phyloP scores from a whole-genome alignment of 768 basidiomycete species.

The Termitomyces sp. region DNA sequence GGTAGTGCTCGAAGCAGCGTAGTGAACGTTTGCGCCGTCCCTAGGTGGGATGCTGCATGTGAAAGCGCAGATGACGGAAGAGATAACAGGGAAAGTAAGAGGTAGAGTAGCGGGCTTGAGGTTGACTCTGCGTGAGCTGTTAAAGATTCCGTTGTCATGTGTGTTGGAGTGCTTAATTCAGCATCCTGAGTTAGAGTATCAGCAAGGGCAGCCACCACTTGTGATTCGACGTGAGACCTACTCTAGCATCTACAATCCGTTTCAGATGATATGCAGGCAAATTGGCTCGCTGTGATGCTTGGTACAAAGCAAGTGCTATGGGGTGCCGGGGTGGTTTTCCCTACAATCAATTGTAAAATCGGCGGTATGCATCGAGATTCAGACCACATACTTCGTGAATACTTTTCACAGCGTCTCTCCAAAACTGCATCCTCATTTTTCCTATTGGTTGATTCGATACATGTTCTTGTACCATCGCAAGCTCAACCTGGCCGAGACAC shows the following conservation, averaged over 20 bases:
- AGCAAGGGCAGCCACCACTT: conserved; percentile 9
- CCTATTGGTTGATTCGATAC: conserved; percentile 74
- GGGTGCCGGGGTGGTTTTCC: conserved; percentile 78
- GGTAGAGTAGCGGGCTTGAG: conserved; percentile 73
- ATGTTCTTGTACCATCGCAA: conserved; percentile 72
- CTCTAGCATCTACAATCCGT: conserved; percentile 82
- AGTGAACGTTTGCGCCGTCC: conserved; percentile 65
- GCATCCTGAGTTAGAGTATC: conserved; percentile 44
- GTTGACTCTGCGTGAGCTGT: conserved; percentile 78
- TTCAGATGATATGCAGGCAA: conserved; percentile 75
- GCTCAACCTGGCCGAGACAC: conserved; percentile 53
- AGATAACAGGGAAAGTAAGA: conserved; percentile 65
- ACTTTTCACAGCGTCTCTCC: conserved; percentile 74
- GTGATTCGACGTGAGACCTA: conserved; percentile 31
- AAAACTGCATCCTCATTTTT: conserved; percentile 85
- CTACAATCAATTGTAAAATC: conserved; percentile 32
- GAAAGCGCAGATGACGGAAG: conserved; percentile 53
- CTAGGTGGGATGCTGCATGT: conserved; percentile 82
- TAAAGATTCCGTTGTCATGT: conserved; percentile 65
- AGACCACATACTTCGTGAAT: conserved; percentile 53
- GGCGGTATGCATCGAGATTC: background rate
- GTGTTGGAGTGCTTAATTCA: conserved; percentile 61
- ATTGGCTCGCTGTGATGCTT: conserved; percentile 44
- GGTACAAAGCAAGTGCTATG: conserved; percentile 68
- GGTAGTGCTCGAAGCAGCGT: conserved; percentile 76